These are phyloP conservation scores for Trichoderma sp. DNA, from an alignment of 2,329 filamentous ascomycete species.

Conservation along the genomic window DNA sequence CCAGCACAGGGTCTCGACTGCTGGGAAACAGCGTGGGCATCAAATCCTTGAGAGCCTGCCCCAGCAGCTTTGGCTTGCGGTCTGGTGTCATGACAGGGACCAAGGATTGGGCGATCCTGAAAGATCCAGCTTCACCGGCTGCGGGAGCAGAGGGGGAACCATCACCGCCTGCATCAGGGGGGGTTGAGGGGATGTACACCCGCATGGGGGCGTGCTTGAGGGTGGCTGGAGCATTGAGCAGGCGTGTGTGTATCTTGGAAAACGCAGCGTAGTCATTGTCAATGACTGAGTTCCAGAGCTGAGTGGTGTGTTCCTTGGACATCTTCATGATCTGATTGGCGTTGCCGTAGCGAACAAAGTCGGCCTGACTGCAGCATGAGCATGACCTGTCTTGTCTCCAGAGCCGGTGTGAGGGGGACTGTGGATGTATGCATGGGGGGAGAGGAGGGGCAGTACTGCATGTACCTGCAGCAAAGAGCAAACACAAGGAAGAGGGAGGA, in stretches of 20 bases:
- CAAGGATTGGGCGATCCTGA: slow-evolving; percentile 74
- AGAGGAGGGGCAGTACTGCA: not conserved
- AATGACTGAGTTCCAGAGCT: slow-evolving; percentile 77
- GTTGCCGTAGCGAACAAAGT: slow-evolving; percentile 83
- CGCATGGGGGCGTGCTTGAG: slow-evolving; percentile 84
- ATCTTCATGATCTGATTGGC: slow-evolving; percentile 88
- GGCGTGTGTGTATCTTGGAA: slow-evolving; percentile 69
- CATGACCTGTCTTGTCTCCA: not conserved
- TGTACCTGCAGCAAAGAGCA: not conserved
- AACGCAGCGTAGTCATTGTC: slow-evolving; percentile 74
- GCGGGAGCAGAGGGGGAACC: slow-evolving; percentile 31
- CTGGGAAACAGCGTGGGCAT: slow-evolving; percentile 86
- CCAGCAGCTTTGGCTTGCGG: slow-evolving; percentile 56
- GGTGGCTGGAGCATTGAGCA: slow-evolving; percentile 72
- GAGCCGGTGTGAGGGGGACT: not conserved
- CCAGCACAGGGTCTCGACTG: slow-evolving; percentile 77
- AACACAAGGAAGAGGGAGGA: not conserved
- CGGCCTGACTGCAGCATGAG: slow-evolving; percentile 51
- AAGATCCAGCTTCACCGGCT: slow-evolving; percentile 46
- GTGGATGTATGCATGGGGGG: not conserved
- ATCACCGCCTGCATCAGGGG: slow-evolving; percentile 38
- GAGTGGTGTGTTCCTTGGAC: slow-evolving; percentile 77
- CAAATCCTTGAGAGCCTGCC: slow-evolving; percentile 70
- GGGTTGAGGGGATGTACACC: slow-evolving; percentile 74
- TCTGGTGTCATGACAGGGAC: slow-evolving; percentile 50